These are phyloP conservation scores for Holtermanniella nyarrowii DNA, from an alignment of 768 basidiomycete species.

Conservation along the genomic window DNA sequence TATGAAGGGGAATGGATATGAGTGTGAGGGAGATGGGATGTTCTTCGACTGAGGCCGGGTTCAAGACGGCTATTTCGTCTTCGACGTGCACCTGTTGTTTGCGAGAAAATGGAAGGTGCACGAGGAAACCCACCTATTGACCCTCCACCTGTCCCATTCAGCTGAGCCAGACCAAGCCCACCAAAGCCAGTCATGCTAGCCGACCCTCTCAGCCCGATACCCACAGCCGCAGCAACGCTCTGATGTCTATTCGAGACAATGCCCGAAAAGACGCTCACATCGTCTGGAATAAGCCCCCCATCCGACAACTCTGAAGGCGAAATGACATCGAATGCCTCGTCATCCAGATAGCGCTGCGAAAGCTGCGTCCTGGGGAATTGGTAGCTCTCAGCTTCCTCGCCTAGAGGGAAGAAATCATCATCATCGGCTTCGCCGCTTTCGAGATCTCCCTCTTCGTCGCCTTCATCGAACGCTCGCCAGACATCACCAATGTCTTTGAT, in stretches of 20 bases:
- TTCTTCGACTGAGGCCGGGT: background rate
- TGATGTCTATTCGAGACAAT: constrained; percentile 8
- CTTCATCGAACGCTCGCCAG: constrained; percentile 82
- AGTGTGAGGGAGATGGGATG: background rate
- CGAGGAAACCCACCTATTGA: background rate
- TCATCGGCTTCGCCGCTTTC: constrained; percentile 45
- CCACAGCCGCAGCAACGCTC: constrained; percentile 12
- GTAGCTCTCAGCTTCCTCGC: background rate
- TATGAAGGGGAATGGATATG: constrained; percentile 1
- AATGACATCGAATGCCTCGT: constrained; percentile 13
- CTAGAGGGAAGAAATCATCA: constrained; percentile 70
- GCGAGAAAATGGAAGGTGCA: background rate
- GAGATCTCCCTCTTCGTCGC: constrained; percentile 54
- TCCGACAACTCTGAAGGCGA: constrained; percentile 2
- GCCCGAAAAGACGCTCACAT: constrained; percentile 15
- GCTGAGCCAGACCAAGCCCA: background rate
- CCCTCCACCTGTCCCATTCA: background rate
- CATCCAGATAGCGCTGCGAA: constrained; percentile 1
- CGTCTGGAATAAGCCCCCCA: constrained; percentile 3
- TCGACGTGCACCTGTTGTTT: background rate
- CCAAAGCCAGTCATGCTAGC: background rate
- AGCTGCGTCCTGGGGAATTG: background rate
- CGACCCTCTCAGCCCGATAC: constrained; percentile 9
- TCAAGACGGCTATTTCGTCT: background rate
- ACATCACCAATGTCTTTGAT: constrained; percentile 87